Percentiles rank a stretch among this genome's conserved stretches.
Evolutionary conservation across 805 yeast species (phyloP).

Genomic region (Myxozyma melibiosi): DNA sequence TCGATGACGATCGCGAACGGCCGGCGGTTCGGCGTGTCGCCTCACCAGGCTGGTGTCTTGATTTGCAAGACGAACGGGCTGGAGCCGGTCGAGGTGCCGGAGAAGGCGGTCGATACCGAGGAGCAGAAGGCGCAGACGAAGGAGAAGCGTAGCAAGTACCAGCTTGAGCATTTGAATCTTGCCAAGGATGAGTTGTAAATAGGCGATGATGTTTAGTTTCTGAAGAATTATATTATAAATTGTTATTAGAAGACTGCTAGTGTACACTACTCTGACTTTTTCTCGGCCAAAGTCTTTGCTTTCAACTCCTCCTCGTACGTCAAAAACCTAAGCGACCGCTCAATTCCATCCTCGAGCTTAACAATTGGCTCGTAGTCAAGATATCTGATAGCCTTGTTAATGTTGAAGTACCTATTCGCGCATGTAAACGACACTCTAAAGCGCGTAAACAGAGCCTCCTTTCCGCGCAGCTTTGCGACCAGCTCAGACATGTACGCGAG

Average conservation of each 20-base stretch:
- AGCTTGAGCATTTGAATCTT: constrained; percentile 28
- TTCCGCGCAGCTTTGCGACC: constrained; percentile 67
- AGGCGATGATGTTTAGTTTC: neutral
- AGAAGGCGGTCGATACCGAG: neutral
- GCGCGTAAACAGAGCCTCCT: constrained; percentile 93
- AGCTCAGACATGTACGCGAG: constrained; percentile 82
- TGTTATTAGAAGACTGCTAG: neutral
- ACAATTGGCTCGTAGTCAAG: constrained; percentile 83
- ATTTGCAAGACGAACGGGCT: constrained; percentile 31
- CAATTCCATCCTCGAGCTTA: constrained; percentile 76
- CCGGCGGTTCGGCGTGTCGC: constrained; percentile 30
- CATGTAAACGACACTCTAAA: constrained; percentile 91
- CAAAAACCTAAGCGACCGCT: constrained; percentile 83
- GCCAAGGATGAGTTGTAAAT: constrained; percentile 28
- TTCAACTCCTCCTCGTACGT: constrained; percentile 53
- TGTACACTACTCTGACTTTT: constrained; percentile 12
- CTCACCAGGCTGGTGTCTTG: constrained; percentile 30
- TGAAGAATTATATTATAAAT: neutral
- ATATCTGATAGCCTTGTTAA: constrained; percentile 75
- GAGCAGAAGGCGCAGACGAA: constrained; percentile 6
- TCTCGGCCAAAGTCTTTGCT: constrained; percentile 15
- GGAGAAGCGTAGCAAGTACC: constrained; percentile 10
- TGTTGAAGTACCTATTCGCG: constrained; percentile 91
- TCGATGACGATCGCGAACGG: constrained; percentile 31
- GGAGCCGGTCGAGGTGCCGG: constrained; percentile 28